Conservation (phyloP, 352 stramenopile species). For the Phytopythium aichiense region DNA sequence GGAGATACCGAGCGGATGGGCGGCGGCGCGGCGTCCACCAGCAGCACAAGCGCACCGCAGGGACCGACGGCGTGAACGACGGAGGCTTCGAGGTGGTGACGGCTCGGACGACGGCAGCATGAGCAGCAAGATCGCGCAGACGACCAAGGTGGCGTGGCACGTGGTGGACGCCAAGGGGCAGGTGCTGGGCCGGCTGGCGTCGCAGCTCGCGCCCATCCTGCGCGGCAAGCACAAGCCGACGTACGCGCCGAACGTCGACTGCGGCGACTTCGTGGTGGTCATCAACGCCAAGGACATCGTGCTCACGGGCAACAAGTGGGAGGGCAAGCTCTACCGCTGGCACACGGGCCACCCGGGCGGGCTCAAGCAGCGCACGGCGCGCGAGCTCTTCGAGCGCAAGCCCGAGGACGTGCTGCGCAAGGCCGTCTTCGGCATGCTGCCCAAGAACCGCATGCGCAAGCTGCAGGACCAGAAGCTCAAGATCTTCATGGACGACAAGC, state of each 20-base stretch:
- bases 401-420: constrained; percentile 95
- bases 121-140: constrained; percentile 82
- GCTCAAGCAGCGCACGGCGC: constrained; percentile 93
- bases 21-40: not conserved
- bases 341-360: constrained; percentile 97
- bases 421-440: constrained; percentile 97
- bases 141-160: constrained; percentile 91
- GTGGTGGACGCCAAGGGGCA: constrained; percentile 95
- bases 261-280: constrained; percentile 97
- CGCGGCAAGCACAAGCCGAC: constrained; percentile 99
- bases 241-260: constrained; percentile 97
- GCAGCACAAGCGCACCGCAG: not conserved
- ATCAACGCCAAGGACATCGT: constrained; percentile 95
- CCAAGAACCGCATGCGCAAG: constrained; percentile 95
- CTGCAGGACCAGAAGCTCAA: constrained; percentile 95
- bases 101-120: constrained; percentile 25
- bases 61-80: too few relatives aligned
- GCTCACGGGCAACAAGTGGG: constrained; percentile 96
- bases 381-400: constrained; percentile 93
- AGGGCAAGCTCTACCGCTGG: constrained; percentile 97
- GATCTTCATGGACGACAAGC: constrained; percentile 92
- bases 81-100: not conserved
- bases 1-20: too few relatives aligned
- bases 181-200: constrained; percentile 95
- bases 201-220: constrained; percentile 94